phyloP scores from a whole-genome alignment of 345 rosid species.

The Aegle marmelos region DNA sequence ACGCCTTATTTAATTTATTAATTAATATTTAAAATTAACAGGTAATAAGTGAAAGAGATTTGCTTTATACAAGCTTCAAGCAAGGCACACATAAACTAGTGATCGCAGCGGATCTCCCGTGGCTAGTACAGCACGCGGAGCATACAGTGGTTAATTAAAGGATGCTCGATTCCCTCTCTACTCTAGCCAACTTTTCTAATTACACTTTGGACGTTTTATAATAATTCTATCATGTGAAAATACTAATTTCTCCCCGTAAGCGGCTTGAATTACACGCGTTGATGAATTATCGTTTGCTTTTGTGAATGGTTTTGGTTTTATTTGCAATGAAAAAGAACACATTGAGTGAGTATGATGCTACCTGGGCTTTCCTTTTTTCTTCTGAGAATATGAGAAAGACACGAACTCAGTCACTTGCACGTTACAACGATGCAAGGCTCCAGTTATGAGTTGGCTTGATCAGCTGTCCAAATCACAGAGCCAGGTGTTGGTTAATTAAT shows the following conservation, averaged over 20 bases:
- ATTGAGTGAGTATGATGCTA: neutral
- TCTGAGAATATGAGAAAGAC: neutral
- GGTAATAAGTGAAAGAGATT: neutral
- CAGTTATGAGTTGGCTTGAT: neutral
- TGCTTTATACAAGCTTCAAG: neutral
- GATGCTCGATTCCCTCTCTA: too few species aligned
- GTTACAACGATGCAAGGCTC: neutral
- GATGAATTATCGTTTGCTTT: neutral
- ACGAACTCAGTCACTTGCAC: neutral
- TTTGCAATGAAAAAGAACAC: neutral
- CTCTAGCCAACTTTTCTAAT: too few species aligned
- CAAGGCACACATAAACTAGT: neutral
- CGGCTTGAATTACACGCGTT: neutral
- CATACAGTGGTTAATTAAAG: too few species aligned
- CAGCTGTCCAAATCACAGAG: neutral
- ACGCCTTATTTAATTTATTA: too few species aligned
- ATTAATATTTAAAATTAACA: neutral
- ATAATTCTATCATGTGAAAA: too few species aligned
- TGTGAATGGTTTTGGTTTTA: neutral
- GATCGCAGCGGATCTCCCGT: too few species aligned
- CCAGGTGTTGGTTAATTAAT: neutral
- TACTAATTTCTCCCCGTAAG: too few species aligned
- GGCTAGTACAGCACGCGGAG: too few species aligned
- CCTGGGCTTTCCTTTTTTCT: neutral
- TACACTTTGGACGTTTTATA: too few species aligned